Conservation (phyloP, 441 rosid species). For the Hypseocharis bilobata region DNA sequence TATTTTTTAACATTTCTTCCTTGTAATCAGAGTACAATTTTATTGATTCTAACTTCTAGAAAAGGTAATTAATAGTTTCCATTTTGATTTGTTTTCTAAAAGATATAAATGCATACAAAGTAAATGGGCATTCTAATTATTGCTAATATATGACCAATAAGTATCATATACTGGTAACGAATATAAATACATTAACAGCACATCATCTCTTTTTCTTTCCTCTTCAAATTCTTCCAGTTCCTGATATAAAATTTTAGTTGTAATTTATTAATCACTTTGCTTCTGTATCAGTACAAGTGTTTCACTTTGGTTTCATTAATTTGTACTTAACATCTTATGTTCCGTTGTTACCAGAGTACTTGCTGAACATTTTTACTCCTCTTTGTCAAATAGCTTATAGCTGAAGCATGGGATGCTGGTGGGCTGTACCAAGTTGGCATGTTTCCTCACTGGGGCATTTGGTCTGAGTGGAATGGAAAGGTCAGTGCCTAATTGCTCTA, state of each 20-base stretch:
- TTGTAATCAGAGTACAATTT: background rate
- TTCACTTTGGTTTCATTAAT: constrained; percentile 14
- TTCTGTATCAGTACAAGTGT: background rate
- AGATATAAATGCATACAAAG: background rate
- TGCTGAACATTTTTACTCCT: constrained; percentile 5
- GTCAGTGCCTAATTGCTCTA: constrained; percentile 29
- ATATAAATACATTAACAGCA: background rate
- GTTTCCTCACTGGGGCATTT: constrained; percentile 91
- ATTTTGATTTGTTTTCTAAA: background rate
- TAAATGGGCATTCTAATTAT: background rate
- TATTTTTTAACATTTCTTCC: constrained; percentile 19
- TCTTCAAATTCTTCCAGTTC: background rate
- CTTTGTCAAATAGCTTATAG: constrained; percentile 58
- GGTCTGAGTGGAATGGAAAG: constrained; percentile 99
- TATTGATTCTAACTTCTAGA: background rate
- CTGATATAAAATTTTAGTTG: background rate
- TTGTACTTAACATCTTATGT: background rate
- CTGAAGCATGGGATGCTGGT: constrained; percentile 98
- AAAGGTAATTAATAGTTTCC: background rate
- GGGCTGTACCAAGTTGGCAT: constrained; percentile 93
- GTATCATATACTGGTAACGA: background rate
- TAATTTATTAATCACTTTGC: background rate
- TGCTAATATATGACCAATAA: background rate
- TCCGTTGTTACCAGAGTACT: constrained; percentile 5
- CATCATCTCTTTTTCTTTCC: background rate